Evolutionary conservation across 2,329 filamentous ascomycete genomes (phyloP), one percentile per base, ranked within the genome.

Genomic region (Dactylonectria estremocensis): DNA sequence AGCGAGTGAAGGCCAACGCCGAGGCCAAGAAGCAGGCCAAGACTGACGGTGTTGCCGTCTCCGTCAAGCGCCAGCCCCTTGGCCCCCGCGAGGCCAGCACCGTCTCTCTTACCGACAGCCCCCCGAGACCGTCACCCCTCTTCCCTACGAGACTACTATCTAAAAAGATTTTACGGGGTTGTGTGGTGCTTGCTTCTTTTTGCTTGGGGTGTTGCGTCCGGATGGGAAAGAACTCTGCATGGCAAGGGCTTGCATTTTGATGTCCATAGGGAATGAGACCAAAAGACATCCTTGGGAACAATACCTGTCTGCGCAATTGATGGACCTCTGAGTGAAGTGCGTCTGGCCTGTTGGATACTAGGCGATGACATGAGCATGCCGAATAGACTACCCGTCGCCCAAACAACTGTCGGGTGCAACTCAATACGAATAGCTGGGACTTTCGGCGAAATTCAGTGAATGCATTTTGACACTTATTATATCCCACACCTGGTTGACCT

Each of bases 81-180:
- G 88, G 88, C 82, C 96, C 96, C 84, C 90, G 96, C 77, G 91
- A 92, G 76, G 91, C 93, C 75, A 89, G 90, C 83, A 95, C 91
- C 74, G 90, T 98, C 83, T 92, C 90, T 80, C 87, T 91, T 79
- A 91, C 91, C 86, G 92, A 94, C 83, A 93, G 94, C 88, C 89
- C 91, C 83, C 94, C 95, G 74, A 98, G 91, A 98, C 93, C 78
- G 91, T 98, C 80, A 91, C 91, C 72, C 95, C 95, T 78, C 90
- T 98, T 79, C 87, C 96, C 81, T 99, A 98, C 91, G 96, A 98
- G 90, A 99, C 96, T 80, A 95, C 94, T 82, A 98, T 99, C 86
- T 99, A 96, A 91, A 81, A 77, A 73, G 70, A 72, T 75, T 70
- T 66, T 68, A 64, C 69, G 68, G 61, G 73, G 70, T 69, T 56